phyloP scores from a whole-genome alignment of 2,329 filamentous ascomycete genomes.

The Bipolaris cookei region DNA sequence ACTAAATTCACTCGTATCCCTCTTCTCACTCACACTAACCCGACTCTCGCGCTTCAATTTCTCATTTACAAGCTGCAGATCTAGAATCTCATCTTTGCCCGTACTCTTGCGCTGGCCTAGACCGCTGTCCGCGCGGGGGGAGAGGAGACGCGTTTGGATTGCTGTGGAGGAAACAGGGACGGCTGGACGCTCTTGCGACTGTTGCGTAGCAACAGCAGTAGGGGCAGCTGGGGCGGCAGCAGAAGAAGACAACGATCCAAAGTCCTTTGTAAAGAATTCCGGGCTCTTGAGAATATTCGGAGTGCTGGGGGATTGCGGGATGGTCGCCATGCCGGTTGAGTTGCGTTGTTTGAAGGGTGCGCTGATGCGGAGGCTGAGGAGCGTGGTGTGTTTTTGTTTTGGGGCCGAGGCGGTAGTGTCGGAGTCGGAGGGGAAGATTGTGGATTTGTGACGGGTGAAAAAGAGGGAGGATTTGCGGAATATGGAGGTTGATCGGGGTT shows the following conservation, averaged over 20 bases:
- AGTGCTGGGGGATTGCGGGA: not conserved
- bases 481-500: slow-evolving; percentile 3
- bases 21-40: not conserved
- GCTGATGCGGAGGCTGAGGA: slow-evolving; percentile 24
- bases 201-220: too few relatives aligned
- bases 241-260: not conserved
- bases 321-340: not conserved
- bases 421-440: not conserved
- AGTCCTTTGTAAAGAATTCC: slow-evolving; percentile 7
- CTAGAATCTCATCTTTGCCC: not conserved
- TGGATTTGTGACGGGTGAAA: slow-evolving; percentile 10
- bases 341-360: slow-evolving; percentile 9
- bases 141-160: slow-evolving; percentile 1
- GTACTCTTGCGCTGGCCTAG: not conserved
- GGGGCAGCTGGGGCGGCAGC: not conserved
- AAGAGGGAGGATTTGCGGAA: slow-evolving; percentile 21
- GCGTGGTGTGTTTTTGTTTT: slow-evolving; percentile 19
- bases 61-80: not conserved
- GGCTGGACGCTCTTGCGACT: not conserved
- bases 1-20: not conserved
- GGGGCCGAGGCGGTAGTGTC: not conserved
- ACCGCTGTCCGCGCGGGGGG: slow-evolving; percentile 10
- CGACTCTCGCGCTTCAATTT: not conserved
- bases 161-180: not conserved
- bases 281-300: slow-evolving; percentile 9